Evolutionary conservation across 1,284 basidiomycete species (phyloP).

Genomic region (Trichosporon sp.): DNA sequence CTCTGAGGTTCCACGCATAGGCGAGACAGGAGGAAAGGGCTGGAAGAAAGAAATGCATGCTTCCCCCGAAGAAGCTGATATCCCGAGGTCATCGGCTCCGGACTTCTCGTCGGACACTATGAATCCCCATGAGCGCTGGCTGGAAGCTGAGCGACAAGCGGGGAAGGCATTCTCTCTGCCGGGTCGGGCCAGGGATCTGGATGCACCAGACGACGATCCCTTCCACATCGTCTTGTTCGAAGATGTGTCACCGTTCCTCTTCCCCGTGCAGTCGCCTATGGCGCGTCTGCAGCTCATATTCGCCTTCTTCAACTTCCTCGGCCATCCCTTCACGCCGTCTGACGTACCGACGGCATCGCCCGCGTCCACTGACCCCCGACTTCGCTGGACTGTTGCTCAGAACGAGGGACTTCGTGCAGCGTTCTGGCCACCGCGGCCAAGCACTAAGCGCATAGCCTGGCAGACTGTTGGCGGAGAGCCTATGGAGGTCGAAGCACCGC

Average conservation of each 20-base stretch:
- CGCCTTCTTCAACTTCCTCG: slow-evolving; percentile 69
- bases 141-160: slow-evolving; percentile 55
- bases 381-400: slow-evolving; percentile 28
- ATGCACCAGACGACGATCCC: slow-evolving; percentile 57
- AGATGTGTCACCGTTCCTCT: slow-evolving; percentile 67
- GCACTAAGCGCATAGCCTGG: slow-evolving; percentile 23
- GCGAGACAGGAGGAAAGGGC: slow-evolving; percentile 48
- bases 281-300: slow-evolving; percentile 63
- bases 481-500: slow-evolving; percentile 41
- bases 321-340: slow-evolving; percentile 54
- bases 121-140: slow-evolving; percentile 69
- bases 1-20: slow-evolving; percentile 50
- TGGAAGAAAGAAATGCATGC: slow-evolving; percentile 39
- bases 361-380: slow-evolving; percentile 44
- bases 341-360: slow-evolving; percentile 45
- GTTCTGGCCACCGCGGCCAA: slow-evolving; percentile 28
- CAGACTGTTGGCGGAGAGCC: slow-evolving; percentile 45
- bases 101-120: background rate
- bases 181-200: slow-evolving; percentile 55
- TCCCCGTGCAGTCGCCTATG: slow-evolving; percentile 54
- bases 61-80: background rate
- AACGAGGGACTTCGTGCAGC: slow-evolving; percentile 27
- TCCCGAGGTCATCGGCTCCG: background rate
- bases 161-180: slow-evolving; percentile 55
- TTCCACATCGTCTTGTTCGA: slow-evolving; percentile 71